Evolutionary conservation across 2,329 filamentous ascomycete genomes (phyloP), one percentile per base, ranked within the genome.

Genomic region (Fusarium sp.): DNA sequence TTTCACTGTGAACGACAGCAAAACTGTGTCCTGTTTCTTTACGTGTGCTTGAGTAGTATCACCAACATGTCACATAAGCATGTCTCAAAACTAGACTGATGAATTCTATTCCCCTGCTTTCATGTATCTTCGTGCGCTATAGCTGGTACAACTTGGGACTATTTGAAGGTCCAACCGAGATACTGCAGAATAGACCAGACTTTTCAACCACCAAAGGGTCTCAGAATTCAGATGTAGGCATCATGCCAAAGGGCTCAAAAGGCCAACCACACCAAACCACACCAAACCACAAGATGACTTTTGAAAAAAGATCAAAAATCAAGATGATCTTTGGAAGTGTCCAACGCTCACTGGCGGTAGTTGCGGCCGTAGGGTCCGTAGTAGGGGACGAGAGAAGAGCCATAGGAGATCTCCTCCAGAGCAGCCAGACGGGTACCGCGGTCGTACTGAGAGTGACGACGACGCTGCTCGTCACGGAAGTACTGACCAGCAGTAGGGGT

Each of bases 401-500:
- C 84, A 54, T 83, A 85, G 64, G 87, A 85, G 58, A 82, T 86
- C 72, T 90, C 87, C 74, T 91, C 89, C 14, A 90, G 79, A 20
- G 88, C 89, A 20, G 90, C 90, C 63, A 91, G 85, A 58, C 88
- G 87, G 27, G 91, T 96, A 27, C 93, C 93, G 63, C 93, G 90
- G 72, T 97, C 93, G 72, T 88, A 97, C 73, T 92, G 90, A 21
- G 91, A 94, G 50, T 88, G 87, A 55, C 91, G 88, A 47, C 90
- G 90, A 63, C 91, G 89, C 76, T 94, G 91, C 75, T 94, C 90
- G 66, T 92, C 89, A 17, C 90, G 87, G 70, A 89, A 88, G 55
- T 91, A 88, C 75, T 92, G 90, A 17, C 89, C 88, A 45, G 90
- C 89, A 67, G 91, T 91, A 7, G 93, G 93, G 5, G 93, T 92